Base-by-base conservation (phyloP, 768 basidiomycete genomes). In the Heimioporus sp. region DNA sequence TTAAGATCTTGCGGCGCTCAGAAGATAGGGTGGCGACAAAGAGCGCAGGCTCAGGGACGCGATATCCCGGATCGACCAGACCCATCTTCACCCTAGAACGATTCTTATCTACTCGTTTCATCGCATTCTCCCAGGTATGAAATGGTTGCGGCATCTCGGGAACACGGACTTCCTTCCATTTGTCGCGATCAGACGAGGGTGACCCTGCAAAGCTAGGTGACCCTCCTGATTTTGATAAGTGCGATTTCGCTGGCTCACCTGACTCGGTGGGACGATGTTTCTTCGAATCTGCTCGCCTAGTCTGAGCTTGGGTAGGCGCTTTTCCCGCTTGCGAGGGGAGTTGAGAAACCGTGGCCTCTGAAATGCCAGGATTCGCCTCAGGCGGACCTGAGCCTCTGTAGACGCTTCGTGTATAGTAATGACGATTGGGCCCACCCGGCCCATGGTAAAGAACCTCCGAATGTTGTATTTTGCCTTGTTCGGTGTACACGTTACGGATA, bases 1-100 rank as follows among this genome's bases (percentile, higher is more conserved):
- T 19, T 12, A 44, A 58, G 2, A 46, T 17, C 17, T 54, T 37
- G 39, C 48, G 41, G 2, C 28, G 11, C 17, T 45, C 37, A 2
- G 41, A 50, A 1, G 21, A 13, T 7, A 32, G 24, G 0, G 34
- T 12, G 5, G 37, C 38, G 24, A 53, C n/a, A 1, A 58, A 43
- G 3, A 53, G 3, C 2, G 43, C 41, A 0, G 45, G 53, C 10
- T 60, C 56, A 15, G 59, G 59, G 16, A 58, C 30, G n/a, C 28
- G 30, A 35, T 58, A 60, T 2, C 56, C 53, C 0, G 0, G 28
- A 37, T 57, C 48, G 0, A 52, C 40, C 5, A 42, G 4, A 7
- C 19, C 40, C 4, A 1, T 8, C 21, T 52, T 53, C 21, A 53
- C 43, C 2, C 20, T 15, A 15, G 10, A 11, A 10, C 3, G 34